Conservation (phyloP, 352 stramenopile genomes). For the Aphanomyces euteiches region DNA sequence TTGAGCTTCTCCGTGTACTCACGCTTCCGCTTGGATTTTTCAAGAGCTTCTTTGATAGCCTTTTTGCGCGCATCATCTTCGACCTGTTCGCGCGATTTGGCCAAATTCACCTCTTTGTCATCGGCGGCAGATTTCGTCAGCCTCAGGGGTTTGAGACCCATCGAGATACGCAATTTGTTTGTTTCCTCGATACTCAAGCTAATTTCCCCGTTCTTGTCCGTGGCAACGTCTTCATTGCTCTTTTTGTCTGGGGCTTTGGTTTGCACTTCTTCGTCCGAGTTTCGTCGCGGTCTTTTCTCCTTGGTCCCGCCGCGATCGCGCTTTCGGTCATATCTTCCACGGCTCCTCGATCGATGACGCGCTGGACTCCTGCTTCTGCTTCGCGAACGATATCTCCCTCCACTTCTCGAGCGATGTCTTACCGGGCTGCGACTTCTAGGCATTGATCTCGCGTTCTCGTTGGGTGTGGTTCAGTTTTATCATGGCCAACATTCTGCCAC, state of each 20-base stretch:
- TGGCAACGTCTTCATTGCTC: conserved; percentile 24
- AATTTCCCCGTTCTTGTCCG: conserved; percentile 74
- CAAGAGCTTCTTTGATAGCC: conserved; percentile 52
- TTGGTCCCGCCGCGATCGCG: neutral
- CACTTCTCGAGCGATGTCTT: conserved; percentile 9
- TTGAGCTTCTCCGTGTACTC: conserved; percentile 66
- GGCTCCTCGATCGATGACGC: conserved; percentile 13
- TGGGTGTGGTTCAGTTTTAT: too few species aligned
- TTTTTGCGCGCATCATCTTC: conserved; percentile 46
- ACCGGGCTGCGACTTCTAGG: neutral
- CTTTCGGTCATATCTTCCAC: conserved; percentile 13
- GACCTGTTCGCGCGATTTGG: conserved; percentile 60
- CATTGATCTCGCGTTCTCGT: too few species aligned
- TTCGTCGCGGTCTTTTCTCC: conserved; percentile 2
- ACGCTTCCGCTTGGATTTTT: conserved; percentile 62
- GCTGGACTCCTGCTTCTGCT: conserved; percentile 8
- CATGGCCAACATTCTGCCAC: too few species aligned
- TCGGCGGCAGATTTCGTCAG: conserved; percentile 42
- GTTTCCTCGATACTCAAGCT: conserved; percentile 81
- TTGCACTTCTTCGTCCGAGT: conserved; percentile 13
- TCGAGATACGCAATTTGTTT: conserved; percentile 60
- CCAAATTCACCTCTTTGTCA: conserved; percentile 54
- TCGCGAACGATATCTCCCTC: conserved; percentile 6
- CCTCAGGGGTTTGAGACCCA: conserved; percentile 72
- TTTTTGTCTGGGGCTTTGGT: neutral